Percentiles rank a stretch among this genome's conserved stretches.
These are phyloP conservation scores for Vicia faba DNA, from an alignment of 306 rosid species.

Conservation along the genomic window DNA sequence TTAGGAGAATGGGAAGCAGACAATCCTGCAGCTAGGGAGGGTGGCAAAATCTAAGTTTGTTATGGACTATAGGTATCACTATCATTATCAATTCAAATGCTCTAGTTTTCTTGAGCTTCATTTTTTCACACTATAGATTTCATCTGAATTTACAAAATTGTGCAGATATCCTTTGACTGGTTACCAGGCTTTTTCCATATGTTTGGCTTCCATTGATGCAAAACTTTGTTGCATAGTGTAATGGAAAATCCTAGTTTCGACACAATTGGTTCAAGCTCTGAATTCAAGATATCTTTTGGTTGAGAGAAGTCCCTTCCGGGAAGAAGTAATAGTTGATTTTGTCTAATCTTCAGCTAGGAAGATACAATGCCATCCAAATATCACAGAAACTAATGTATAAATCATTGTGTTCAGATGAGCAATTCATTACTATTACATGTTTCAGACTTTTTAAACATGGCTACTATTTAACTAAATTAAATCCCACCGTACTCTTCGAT, in stretches of 20 bases:
- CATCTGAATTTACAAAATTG: too few relatives aligned
- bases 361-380: not conserved
- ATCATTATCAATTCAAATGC: slow-evolving; percentile 15
- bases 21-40: slow-evolving; percentile 85
- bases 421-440: not conserved
- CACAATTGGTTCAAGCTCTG: slow-evolving; percentile 58
- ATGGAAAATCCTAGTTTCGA: slow-evolving; percentile 19
- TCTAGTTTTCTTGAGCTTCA: slow-evolving; percentile 5
- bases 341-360: slow-evolving; percentile 21
- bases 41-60: slow-evolving; percentile 72
- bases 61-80: slow-evolving; percentile 84
- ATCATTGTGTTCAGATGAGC: slow-evolving; percentile 1
- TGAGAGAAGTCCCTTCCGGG: not conserved
- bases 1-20: slow-evolving; percentile 80
- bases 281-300: slow-evolving; percentile 38
- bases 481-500: not conserved
- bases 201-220: slow-evolving; percentile 85
- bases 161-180: slow-evolving; percentile 95
- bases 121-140: too few relatives aligned
- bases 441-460: not conserved
- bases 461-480: slow-evolving; percentile 7
- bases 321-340: not conserved
- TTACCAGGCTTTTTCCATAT: slow-evolving; percentile 90
- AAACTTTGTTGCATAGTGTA: slow-evolving; percentile 82
- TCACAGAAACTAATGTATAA: not conserved